Evolutionary conservation across 1,139 yeast genomes (phyloP).

Genomic region (Scheffersomyces cryptocercus): DNA sequence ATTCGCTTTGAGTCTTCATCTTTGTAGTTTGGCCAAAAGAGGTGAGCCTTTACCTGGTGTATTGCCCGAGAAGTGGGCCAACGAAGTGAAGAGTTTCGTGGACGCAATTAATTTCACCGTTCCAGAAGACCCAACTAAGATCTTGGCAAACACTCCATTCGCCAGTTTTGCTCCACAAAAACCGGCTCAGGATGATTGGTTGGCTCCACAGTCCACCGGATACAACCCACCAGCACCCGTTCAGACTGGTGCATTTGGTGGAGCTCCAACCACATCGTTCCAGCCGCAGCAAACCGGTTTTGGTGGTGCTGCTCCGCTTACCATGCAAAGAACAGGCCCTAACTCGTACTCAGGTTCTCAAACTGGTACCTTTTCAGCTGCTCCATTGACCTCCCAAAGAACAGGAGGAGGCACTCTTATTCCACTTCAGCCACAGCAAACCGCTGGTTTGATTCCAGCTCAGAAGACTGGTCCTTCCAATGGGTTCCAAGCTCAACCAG

Average conservation of each 20-base stretch:
- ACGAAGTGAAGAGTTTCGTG: constrained; percentile 85
- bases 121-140: constrained; percentile 55
- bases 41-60: constrained; percentile 76
- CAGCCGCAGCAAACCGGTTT: constrained; percentile 42
- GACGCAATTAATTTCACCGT: constrained; percentile 83
- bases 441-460: constrained; percentile 47
- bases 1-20: constrained; percentile 88
- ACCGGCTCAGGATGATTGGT: constrained; percentile 30
- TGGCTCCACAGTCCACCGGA: constrained; percentile 28
- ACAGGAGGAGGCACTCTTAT: constrained; percentile 46
- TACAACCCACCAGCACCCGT: constrained; percentile 16
- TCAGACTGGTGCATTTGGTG: background rate
- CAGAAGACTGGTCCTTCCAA: constrained; percentile 33
- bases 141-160: constrained; percentile 50
- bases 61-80: constrained; percentile 70
- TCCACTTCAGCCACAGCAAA: constrained; percentile 51
- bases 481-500: constrained; percentile 3
- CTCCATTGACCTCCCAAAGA: constrained; percentile 35
- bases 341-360: constrained; percentile 8
- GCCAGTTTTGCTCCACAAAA: constrained; percentile 27
- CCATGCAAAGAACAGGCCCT: background rate
- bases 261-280: constrained; percentile 28
- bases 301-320: constrained; percentile 17
- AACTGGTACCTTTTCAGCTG: constrained; percentile 3
- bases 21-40: constrained; percentile 75